These are phyloP conservation scores for Acer saccharum DNA, from an alignment of 345 rosid genomes.

Conservation along the genomic window DNA sequence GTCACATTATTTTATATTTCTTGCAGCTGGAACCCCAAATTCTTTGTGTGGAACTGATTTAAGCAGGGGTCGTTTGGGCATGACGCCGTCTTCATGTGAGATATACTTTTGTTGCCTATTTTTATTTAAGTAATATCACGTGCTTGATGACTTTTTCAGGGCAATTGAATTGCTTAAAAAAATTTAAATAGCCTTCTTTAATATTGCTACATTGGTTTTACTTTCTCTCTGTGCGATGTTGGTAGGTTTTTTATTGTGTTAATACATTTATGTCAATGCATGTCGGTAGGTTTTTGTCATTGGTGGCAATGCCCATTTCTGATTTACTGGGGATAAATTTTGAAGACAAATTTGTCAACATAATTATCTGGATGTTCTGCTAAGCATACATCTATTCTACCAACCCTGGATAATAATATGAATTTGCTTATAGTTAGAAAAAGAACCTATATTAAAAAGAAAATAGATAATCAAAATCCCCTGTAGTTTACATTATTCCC, in stretches of 20 bases:
- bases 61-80: conserved; percentile 62
- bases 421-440: not conserved
- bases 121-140: conserved; percentile 7
- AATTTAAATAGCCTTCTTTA: not conserved
- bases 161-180: not conserved
- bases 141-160: not conserved
- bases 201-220: not conserved
- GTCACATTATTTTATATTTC: conserved; percentile 21
- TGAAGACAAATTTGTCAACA: not conserved
- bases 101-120: conserved; percentile 17
- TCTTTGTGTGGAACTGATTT: conserved; percentile 61
- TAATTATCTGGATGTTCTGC: not conserved
- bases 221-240: conserved; percentile 3
- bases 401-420: not conserved
- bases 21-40: conserved; percentile 75
- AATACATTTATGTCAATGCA: not conserved
- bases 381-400: not conserved
- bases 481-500: too few relatives aligned
- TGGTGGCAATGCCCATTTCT: not conserved
- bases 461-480: too few relatives aligned
- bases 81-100: conserved; percentile 36
- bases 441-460: not conserved
- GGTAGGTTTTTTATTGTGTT: not conserved
- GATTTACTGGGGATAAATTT: not conserved
- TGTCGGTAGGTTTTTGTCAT: not conserved